Evolutionary conservation across 805 yeast species (phyloP).

Genomic region (Kluyveromyces nonfermentans): DNA sequence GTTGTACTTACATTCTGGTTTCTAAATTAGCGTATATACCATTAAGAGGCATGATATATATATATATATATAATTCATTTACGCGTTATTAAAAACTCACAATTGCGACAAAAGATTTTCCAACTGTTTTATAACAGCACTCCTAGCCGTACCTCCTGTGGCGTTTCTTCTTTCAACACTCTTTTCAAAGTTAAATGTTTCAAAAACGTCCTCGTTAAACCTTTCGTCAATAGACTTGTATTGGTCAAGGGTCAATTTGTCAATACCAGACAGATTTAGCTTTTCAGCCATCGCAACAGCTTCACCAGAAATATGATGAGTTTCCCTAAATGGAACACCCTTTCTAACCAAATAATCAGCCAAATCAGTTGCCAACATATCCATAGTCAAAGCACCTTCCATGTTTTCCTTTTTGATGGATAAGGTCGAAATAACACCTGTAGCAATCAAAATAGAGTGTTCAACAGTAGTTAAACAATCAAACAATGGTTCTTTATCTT

Average conservation of each 20-base stretch:
- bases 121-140: slow-evolving; percentile 78
- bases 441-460: slow-evolving; percentile 88
- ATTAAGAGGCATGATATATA: not conserved
- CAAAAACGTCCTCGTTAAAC: slow-evolving; percentile 70
- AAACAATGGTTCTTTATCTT: slow-evolving; percentile 97
- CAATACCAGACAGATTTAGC: slow-evolving; percentile 69
- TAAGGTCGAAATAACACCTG: slow-evolving; percentile 91
- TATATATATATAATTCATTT: not conserved
- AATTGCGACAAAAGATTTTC: slow-evolving; percentile 25
- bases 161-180: slow-evolving; percentile 96
- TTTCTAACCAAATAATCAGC: slow-evolving; percentile 96
- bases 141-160: slow-evolving; percentile 92
- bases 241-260: slow-evolving; percentile 67
- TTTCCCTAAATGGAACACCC: slow-evolving; percentile 98
- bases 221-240: slow-evolving; percentile 71
- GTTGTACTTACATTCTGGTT: not conserved
- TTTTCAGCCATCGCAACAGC: slow-evolving; percentile 91
- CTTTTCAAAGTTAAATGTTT: slow-evolving; percentile 83
- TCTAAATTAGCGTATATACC: not conserved
- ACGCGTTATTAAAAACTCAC: not conserved
- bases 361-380: slow-evolving; percentile 96
- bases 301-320: slow-evolving; percentile 97
- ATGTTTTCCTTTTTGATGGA: slow-evolving; percentile 61
- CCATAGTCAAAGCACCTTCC: slow-evolving; percentile 91
- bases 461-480: slow-evolving; percentile 85